Percentiles rank a stretch among this genome's conserved stretches.
Evolutionary conservation across 2,329 filamentous ascomycete genomes (phyloP).

Genomic region (Colletotrichum kahawae): DNA sequence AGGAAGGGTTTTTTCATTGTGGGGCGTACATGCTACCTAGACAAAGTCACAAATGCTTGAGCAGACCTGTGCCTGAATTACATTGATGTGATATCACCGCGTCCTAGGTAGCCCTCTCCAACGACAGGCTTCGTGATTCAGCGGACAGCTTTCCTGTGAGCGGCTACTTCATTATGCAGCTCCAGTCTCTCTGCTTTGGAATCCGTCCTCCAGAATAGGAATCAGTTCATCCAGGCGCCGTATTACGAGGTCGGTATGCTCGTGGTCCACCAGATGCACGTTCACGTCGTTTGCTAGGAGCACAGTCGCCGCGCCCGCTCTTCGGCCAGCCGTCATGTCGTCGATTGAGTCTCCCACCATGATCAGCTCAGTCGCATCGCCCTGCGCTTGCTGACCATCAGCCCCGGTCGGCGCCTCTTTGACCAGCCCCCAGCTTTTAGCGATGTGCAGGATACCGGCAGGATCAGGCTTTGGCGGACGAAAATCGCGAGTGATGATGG

Average conservation of each 20-base stretch:
- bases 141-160: not conserved
- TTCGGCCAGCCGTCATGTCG: slow-evolving; percentile 87
- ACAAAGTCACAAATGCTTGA: slow-evolving; percentile 17
- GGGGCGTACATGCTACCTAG: slow-evolving; percentile 18
- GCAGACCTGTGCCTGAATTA: not conserved
- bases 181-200: slow-evolving; percentile 50
- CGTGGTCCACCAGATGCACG: slow-evolving; percentile 68
- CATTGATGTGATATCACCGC: not conserved
- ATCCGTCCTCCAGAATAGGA: slow-evolving; percentile 72
- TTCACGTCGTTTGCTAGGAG: slow-evolving; percentile 87
- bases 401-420: not conserved
- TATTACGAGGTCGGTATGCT: slow-evolving; percentile 79
- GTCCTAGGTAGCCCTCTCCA: too few relatives aligned
- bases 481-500: slow-evolving; percentile 86
- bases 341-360: slow-evolving; percentile 85
- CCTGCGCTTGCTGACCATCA: slow-evolving; percentile 17
- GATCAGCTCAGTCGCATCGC: slow-evolving; percentile 55
- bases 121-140: not conserved
- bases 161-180: not conserved
- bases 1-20: slow-evolving; percentile 18
- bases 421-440: slow-evolving; percentile 71
- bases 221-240: slow-evolving; percentile 77
- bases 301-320: slow-evolving; percentile 89
- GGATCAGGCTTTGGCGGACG: slow-evolving; percentile 85
- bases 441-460: slow-evolving; percentile 87